Base-by-base conservation (phyloP, 1,284 basidiomycete genomes). In the Cystobasidiaceae sp. region DNA sequence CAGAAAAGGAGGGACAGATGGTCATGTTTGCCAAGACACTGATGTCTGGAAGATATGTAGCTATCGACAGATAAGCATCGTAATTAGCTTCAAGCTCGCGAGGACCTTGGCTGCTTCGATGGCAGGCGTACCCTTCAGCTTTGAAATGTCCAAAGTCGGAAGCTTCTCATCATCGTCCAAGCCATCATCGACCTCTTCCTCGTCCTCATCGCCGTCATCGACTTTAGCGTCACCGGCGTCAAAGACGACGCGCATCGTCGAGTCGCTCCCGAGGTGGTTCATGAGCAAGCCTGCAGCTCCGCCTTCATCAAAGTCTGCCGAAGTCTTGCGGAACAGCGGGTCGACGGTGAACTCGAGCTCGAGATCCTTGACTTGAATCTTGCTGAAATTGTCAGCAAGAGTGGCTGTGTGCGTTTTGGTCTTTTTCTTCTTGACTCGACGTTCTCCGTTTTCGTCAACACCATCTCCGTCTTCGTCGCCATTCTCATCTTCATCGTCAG, bases 251-350 rank as follows among this genome's bases (percentile, higher is more conserved):
- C 92, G 82, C 74, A 96, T 82, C 37, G 84, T 85, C 3, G 88
- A 86, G 69, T 96, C 91, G 43, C 80, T 78, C 67, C 76, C 77
- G 68, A 80, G 78, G 75, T 94, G 92, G 74, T 96, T 96, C 90
- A 94, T 93, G 41, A 96, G 79, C 55, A 96, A 77, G 7, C 94
- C 94, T 68, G 91, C 88, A 0, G 94, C 94, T 58, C 94, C 94
- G 45, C 94, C 96, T 77, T 98, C 96, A 76, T 98, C 94, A 75
- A 98, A 98, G 76, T 98, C 96, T 21, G 91, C 96, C 70, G 87
- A 93, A 0, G 96, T 98, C 81, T 98, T 98, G 78, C 86, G 90
- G 81, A 98, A 98, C 30, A 98, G 80, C 1, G 94, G 96, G 75
- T 98, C 94, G 41, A 97, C 92, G 46, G 86, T 88, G 78, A 97